Base-by-base conservation (phyloP, 257 asterid genomes). In the Penstemon newberryi region DNA sequence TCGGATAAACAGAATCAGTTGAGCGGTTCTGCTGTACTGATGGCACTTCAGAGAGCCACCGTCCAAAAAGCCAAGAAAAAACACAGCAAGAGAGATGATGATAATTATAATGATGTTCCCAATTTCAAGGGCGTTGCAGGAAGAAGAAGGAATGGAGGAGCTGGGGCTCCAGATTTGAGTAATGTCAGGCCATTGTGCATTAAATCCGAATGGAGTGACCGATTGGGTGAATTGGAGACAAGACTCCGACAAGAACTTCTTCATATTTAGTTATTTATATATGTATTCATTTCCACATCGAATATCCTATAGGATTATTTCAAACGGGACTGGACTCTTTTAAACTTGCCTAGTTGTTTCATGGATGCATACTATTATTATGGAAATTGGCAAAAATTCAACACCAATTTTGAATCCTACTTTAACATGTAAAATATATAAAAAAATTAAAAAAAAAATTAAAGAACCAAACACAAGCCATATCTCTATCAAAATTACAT, bases 21-120 rank as follows among this genome's bases (percentile, higher is more conserved):
- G 74, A 81, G 83, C 8, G 93, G 91, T 12, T 79, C 88, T 51
- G 91, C 77, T 58, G 78, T 84, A 36, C 73, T 86, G 76, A 70
- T 72, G 71, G 96, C 93, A 46, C 67, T 86, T 33, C 71, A 73
- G 33, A 84, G 67, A 70, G 89, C 89, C 40, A 61, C 81, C 4
- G 77, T 79, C 12, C 65, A 69, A 54, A 78, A 78, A 54, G 43
- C 70, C 56, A 82, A 60, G 70, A 77, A 70, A 43, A 61, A 11
- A 50, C 15, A 70, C 50, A 47, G 63, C 42, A 70, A 57, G 8
- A 58, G 13, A 63, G 57, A 36, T 4, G 12, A 57, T 18, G 4
- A 4, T 3, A 2, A 25, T 15, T 15, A 15, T 25, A 2, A 25
- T 25, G 33, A 25, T 25, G 33, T 25, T 25, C 33, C 33, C 33